Evolutionary conservation across 2,329 filamentous ascomycete genomes (phyloP).

Genomic region (Cryphonectria naterciae): DNA sequence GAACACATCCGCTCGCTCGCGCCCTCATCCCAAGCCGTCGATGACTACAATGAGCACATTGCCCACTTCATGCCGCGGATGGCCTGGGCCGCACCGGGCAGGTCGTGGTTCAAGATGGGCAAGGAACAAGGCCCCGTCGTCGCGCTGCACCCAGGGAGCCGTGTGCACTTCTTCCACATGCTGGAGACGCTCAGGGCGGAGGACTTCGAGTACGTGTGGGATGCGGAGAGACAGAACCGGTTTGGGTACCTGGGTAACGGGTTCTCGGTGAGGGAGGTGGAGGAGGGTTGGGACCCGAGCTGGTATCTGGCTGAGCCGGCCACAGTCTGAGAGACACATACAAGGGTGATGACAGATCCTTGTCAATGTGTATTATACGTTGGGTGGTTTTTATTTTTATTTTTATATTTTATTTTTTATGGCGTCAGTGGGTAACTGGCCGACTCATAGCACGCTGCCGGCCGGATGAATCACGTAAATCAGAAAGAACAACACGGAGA

Average conservation of each 20-base stretch:
- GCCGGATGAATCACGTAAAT: neutral
- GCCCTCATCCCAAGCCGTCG: constrained; percentile 51
- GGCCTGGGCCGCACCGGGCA: constrained; percentile 49
- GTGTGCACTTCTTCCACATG: constrained; percentile 58
- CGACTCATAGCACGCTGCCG: no score
- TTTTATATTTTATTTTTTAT: neutral
- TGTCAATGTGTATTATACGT: neutral
- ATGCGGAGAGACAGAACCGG: constrained; percentile 43
- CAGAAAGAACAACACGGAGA: neutral
- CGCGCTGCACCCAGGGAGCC: constrained; percentile 55
- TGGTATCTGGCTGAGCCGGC: constrained; percentile 47
- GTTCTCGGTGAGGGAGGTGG: constrained; percentile 52
- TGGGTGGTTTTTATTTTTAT: neutral
- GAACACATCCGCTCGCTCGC: constrained; percentile 52
- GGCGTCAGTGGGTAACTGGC: constrained; percentile 1
- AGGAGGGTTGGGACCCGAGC: constrained; percentile 42
- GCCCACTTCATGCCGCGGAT: constrained; percentile 57
- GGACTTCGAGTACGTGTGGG: constrained; percentile 57
- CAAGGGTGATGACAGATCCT: neutral
- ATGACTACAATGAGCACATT: constrained; percentile 56
- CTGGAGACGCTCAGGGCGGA: constrained; percentile 54
- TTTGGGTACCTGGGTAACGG: constrained; percentile 59
- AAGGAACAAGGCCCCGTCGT: constrained; percentile 49
- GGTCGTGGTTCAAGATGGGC: constrained; percentile 57
- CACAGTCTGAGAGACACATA: constrained; percentile 10